Conservation (phyloP, 1,284 basidiomycete species). For the Clitocybe nebularis region DNA sequence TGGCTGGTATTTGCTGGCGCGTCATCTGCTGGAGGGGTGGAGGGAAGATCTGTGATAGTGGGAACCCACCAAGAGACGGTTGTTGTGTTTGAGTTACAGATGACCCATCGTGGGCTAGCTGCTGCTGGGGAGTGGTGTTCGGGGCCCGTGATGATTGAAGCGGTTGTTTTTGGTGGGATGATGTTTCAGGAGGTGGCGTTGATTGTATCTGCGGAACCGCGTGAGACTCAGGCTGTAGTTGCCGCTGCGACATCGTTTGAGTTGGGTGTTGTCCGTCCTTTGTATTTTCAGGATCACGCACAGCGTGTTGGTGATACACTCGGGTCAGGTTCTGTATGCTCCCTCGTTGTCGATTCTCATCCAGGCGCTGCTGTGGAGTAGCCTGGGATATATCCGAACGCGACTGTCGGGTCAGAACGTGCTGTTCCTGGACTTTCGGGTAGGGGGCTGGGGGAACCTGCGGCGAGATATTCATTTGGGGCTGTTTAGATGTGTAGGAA, state of each 20-base stretch:
- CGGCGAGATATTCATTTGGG: conserved; percentile 12
- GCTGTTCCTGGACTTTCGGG: neutral
- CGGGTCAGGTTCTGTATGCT: neutral
- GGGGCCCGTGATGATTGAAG: neutral
- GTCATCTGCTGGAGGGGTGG: neutral
- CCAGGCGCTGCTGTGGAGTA: conserved; percentile 14
- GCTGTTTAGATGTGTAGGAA: too few relatives aligned
- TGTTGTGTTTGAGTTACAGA: neutral
- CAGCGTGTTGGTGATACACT: neutral
- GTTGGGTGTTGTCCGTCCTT: neutral
- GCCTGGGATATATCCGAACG: neutral
- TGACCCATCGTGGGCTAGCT: neutral
- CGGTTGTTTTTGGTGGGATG: neutral
- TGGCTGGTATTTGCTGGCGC: neutral
- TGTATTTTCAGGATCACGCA: neutral
- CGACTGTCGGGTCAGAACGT: conserved; percentile 1
- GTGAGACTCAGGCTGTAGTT: neutral
- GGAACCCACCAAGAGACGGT: too few relatives aligned
- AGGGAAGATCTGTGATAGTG: too few relatives aligned
- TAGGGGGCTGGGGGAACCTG: neutral
- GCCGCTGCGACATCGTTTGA: conserved; percentile 3
- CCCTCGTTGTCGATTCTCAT: conserved; percentile 9
- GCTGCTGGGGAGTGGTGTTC: neutral
- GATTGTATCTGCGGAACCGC: neutral
- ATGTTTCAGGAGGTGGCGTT: neutral